Conservation (phyloP, 2,329 filamentous ascomycete genomes). For the Cercospora citrullina region DNA sequence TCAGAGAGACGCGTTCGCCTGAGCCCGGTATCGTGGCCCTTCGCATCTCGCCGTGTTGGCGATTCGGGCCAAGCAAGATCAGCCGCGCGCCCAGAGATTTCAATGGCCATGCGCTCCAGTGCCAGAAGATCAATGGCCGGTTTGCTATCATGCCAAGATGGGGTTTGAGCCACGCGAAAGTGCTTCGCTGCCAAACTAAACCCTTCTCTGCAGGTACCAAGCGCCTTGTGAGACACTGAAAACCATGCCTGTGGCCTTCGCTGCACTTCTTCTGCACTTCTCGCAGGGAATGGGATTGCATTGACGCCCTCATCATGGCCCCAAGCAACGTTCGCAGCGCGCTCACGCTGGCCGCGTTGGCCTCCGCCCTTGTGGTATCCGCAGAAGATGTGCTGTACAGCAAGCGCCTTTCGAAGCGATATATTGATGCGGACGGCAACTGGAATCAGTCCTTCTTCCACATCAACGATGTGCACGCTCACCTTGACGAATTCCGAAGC, state of each 20-base stretch:
- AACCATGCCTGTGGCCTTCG: not conserved
- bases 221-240: not conserved
- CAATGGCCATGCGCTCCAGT: not conserved
- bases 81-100: conserved; percentile 5
- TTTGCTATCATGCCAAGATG: conserved; percentile 12
- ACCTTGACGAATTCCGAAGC: conserved; percentile 63
- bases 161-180: not conserved
- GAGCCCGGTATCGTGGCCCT: not conserved
- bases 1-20: not conserved
- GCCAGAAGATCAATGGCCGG: conserved; percentile 4
- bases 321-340: not conserved
- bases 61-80: not conserved
- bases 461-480: conserved; percentile 68
- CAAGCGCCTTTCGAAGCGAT: conserved; percentile 26
- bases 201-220: conserved; percentile 11
- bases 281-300: not conserved
- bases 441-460: conserved; percentile 57
- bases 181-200: conserved; percentile 4
- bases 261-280: not conserved
- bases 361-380: not conserved
- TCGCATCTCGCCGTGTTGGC: conserved; percentile 11
- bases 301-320: not conserved
- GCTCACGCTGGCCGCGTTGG: conserved; percentile 2
- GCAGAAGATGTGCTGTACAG: conserved; percentile 31
- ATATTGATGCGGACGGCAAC: conserved; percentile 28